Evolutionary conservation across 1,284 basidiomycete genomes (phyloP), one percentile per base, ranked within the genome.

Genomic region (Puccinia triticina): DNA sequence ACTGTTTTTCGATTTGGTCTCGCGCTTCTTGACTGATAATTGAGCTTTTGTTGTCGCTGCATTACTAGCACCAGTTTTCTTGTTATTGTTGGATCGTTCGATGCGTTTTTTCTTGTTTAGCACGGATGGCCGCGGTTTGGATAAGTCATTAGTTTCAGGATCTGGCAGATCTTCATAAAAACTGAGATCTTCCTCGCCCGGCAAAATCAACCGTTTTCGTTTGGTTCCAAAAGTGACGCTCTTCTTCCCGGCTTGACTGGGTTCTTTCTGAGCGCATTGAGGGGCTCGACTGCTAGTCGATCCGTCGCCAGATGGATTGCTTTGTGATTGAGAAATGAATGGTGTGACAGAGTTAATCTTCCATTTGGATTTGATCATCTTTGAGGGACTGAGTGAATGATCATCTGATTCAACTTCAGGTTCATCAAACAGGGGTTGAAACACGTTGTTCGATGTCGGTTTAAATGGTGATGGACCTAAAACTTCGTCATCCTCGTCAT

Each of bases 381-480:
- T 82, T 2, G 73, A 75, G 7, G 79, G 79, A 57, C 72, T 82
- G 26, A 61, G 53, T 67, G 40, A 40, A 74, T 75, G 59, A 34
- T 74, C 43, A 46, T 59, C 53, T 46, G 55, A 43, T n/a, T 75
- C 73, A 23, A 3, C 53, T 32, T 61, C 55, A 40, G 43, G 72
- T 21, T 82, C 79, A 40, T 82, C 79, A 40, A 82, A 82, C 29
- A 82, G 61, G 43, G 69, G 72, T 43, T 32, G 48, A 29, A 82
- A 82, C 29, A 66, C 29, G 29, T 48, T 37, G 26, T 32, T 64
- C 29, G 48, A 48, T 18, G 72, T 43, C 10, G 79, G 79, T 67
- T 82, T 82, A 26, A 82, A 82, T 57, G 81, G 81, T 32, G 81
- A 82, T 48, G 81, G 81, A 16, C 81, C 81, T 26, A 82, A 61